Percentiles rank a stretch among this genome's conserved stretches.
Evolutionary conservation across 306 rosid genomes (phyloP).

Genomic region (Geum urbanum): DNA sequence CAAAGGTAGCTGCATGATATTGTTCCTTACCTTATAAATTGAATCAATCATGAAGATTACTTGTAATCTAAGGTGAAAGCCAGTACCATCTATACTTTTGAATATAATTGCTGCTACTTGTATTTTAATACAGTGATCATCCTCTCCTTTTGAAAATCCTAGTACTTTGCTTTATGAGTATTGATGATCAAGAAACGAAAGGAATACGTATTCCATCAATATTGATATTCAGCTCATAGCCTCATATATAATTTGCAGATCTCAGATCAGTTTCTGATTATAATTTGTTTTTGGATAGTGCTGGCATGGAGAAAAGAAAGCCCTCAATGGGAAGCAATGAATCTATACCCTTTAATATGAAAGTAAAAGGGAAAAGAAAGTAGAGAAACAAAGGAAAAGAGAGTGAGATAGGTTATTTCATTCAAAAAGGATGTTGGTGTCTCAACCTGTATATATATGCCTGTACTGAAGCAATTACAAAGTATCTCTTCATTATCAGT

Average conservation of each 20-base stretch:
- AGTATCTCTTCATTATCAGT: not conserved
- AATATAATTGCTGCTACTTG: not conserved
- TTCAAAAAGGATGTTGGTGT: conserved; percentile 30
- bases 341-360: conserved; percentile 57
- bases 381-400: conserved; percentile 32
- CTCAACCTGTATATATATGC: conserved; percentile 2
- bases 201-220: not conserved
- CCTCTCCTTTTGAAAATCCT: not conserved
- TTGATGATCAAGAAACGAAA: conserved; percentile 13
- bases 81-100: not conserved
- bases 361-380: conserved; percentile 46
- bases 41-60: conserved; percentile 13
- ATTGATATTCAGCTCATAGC: not conserved
- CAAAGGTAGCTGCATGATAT: conserved; percentile 35
- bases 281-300: not conserved
- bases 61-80: conserved; percentile 23
- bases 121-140: not conserved
- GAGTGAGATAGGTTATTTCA: conserved; percentile 16
- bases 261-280: not conserved
- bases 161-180: not conserved
- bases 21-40: conserved; percentile 21
- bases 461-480: not conserved
- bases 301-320: conserved; percentile 32
- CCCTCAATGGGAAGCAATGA: conserved; percentile 65
- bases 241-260: conserved; percentile 8